Base-by-base conservation (phyloP, 805 yeast genomes). In the Schwanniomyces occidentalis region DNA sequence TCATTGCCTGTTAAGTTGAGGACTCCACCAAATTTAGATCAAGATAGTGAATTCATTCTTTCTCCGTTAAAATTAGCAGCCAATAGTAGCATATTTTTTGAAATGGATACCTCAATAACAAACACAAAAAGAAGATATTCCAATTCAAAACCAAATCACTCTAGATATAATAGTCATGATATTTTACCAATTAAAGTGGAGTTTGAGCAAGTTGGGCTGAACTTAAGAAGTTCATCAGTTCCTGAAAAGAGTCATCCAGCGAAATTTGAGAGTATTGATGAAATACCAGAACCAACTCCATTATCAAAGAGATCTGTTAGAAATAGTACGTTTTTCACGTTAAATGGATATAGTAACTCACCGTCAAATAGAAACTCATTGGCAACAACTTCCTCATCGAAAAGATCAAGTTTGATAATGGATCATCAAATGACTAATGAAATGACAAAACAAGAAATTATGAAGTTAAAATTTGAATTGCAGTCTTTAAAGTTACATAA, bases 401-500 rank as follows among this genome's bases (percentile, higher is more conserved):
- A 59, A 43, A 44, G 66, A 17, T 61, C 68, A 12, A 55, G 64
- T 35, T 35, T 52, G 34, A 30, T 51, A 21, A 44, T 52, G 13
- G 60, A 57, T 27, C 49, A 48, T 17, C 32, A 40, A 9, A 40
- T 41, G 17, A 38, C 42, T 9, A 47, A 46, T 15, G 68, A 63
- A 28, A 44, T 56, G 31, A 58, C 66, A 16, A 57, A 65, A 22
- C 76, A 73, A 46, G 80, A 76, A 41, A 62, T 75, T 44, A 70
- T 68, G 51, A 73, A 68, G 46, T 59, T 75, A 44, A 67, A 68
- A 41, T 76, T 76, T 50, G 80, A 76, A 51, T 56, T 76, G 32
- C 75, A 72, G 49, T 73, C 80, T 7, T 54, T 76, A 40, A 68
- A 71, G 42, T 52, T 76, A 35, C 80, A 76, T 48, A 76, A 75